A percentile compares a stretch with the other conserved stretches of the same genome.
Conservation (phyloP, 192 early-diverging fungal species). For the Gonapodya prolifera region DNA sequence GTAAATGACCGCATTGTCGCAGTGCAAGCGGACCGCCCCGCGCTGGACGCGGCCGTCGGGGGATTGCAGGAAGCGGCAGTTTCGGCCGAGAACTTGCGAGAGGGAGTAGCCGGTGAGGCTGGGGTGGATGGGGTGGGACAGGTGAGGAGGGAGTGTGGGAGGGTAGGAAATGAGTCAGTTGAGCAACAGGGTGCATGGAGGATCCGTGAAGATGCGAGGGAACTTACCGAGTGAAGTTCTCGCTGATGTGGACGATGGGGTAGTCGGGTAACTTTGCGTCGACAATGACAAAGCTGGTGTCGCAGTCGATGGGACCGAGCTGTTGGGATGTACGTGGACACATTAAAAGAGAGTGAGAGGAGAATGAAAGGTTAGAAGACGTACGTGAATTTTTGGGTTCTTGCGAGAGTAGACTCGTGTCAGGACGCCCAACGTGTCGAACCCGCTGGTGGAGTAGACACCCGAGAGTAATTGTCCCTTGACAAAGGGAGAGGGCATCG, state of each 20-base stretch:
- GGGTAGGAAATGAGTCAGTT: no score
- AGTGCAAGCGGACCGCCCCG: background rate
- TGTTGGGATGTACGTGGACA: conserved; percentile 41
- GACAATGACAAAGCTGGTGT: conserved; percentile 38
- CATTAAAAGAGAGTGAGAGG: background rate
- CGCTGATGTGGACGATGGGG: conserved; percentile 16
- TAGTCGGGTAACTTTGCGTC: conserved; percentile 44
- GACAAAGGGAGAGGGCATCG: background rate
- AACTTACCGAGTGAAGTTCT: conserved; percentile 1
- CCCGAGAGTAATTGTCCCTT: background rate
- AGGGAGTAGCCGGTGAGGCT: conserved; percentile 39
- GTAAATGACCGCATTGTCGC: background rate
- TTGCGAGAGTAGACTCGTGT: conserved; percentile 6
- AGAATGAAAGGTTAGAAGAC: background rate
- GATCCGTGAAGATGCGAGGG: no score
- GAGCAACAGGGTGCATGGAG: no score
- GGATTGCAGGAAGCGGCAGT: conserved; percentile 33
- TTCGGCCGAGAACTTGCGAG: conserved; percentile 27
- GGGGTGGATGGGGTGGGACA: conserved; percentile 49
- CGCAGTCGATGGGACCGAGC: conserved; percentile 45
- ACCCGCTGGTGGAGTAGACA: conserved; percentile 34
- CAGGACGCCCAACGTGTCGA: conserved; percentile 30
- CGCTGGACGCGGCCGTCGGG: background rate
- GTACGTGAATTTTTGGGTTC: background rate
- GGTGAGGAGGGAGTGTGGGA: no score